phyloP scores from a whole-genome alignment of 75 land plant species.

The Pseudotsuga menziesii region DNA sequence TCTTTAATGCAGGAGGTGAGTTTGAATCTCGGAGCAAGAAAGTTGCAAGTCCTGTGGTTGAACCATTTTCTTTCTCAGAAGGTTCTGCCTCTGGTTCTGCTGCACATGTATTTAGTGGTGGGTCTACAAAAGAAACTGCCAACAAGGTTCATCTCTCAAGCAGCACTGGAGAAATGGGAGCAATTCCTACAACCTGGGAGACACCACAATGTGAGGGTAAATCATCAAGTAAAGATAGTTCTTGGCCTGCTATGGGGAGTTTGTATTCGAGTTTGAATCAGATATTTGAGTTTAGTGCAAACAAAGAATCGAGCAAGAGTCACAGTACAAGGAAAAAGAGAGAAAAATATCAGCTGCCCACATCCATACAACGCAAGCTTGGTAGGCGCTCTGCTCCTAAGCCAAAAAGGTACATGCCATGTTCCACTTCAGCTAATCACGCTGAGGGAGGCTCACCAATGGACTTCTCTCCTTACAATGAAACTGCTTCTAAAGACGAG shows the following conservation, averaged over 20 bases:
- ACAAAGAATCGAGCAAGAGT: conserved; percentile 17
- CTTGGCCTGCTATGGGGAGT: conserved; percentile 9
- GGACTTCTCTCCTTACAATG: conserved; percentile 78
- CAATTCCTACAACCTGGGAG: conserved; percentile 3
- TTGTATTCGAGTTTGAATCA: conserved; percentile 14
- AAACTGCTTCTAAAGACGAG: conserved; percentile 19
- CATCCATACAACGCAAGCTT: conserved; percentile 13
- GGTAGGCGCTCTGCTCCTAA: conserved; percentile 20
- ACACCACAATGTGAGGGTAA: conserved; percentile 5
- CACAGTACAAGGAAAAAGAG: conserved; percentile 20
- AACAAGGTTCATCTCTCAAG: conserved; percentile 9
- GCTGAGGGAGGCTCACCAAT: conserved; percentile 60
- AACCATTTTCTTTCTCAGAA: neutral
- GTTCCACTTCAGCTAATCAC: conserved; percentile 17
- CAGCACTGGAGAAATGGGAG: conserved; percentile 4
- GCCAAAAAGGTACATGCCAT: conserved; percentile 21
- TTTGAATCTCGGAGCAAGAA: neutral
- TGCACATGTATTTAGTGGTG: conserved; percentile 9
- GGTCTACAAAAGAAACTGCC: conserved; percentile 8
- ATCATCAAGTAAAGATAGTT: conserved; percentile 14
- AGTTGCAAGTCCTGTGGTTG: neutral
- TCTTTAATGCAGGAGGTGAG: conserved; percentile 11
- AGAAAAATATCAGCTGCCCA: conserved; percentile 22
- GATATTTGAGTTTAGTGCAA: conserved; percentile 33
- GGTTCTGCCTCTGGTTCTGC: neutral